A percentile compares a stretch with the other conserved stretches of the same genome.
phyloP scores from a whole-genome alignment of 164 flowering plant species.

The Vitis rotundifolia region DNA sequence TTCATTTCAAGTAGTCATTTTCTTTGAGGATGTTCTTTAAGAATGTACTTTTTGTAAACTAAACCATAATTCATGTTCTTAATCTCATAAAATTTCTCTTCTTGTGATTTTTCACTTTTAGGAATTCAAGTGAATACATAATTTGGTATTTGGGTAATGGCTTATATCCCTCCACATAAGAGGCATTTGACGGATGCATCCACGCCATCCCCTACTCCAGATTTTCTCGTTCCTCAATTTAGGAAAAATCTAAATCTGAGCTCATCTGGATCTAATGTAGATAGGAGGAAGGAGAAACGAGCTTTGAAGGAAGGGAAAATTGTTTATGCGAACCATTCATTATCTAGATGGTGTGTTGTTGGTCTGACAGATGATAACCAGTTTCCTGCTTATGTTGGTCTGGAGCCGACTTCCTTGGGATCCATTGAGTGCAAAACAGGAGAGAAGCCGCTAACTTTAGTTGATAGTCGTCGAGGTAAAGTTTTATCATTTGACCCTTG shows the following conservation, averaged over 20 bases:
- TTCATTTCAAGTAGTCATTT: too few species aligned
- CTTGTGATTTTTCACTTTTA: too few species aligned
- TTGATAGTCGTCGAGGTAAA: constrained; percentile 8
- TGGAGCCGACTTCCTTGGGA: constrained; percentile 37
- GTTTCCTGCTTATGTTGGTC: constrained; percentile 25
- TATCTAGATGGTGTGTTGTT: constrained; percentile 34
- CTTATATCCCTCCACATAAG: constrained; percentile 63
- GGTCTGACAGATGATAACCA: constrained; percentile 30
- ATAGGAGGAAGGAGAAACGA: constrained; percentile 6
- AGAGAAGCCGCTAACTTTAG: constrained; percentile 34
- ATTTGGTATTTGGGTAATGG: constrained; percentile 25
- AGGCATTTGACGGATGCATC: constrained; percentile 24
- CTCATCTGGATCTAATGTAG: constrained; percentile 1
- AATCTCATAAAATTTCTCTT: too few species aligned
- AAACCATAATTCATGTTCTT: too few species aligned
- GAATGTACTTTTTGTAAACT: too few species aligned
- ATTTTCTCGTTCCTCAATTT: constrained; percentile 18
- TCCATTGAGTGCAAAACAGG: constrained; percentile 24
- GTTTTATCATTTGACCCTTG: constrained; percentile 17
- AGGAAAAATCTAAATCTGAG: constrained; percentile 19
- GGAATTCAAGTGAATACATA: too few species aligned
- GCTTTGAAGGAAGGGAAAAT: constrained; percentile 19
- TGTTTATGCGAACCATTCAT: constrained; percentile 23
- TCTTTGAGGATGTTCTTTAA: too few species aligned
- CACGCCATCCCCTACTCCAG: constrained; percentile 27